phyloP scores from a whole-genome alignment of 305 asterid genomes.

The Fraxinus latifolia region DNA sequence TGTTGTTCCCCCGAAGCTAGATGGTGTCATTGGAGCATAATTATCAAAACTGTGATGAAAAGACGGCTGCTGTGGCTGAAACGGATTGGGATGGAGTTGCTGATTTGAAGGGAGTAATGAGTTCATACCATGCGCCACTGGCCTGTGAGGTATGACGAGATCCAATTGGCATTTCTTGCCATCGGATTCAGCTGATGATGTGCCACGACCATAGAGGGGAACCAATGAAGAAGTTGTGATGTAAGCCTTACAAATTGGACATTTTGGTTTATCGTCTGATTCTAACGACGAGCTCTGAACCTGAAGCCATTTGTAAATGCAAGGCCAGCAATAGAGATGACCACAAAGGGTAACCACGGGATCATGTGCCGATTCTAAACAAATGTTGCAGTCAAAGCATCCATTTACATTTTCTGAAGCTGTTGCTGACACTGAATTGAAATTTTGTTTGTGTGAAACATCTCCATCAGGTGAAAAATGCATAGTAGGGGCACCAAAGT shows the following conservation, averaged over 20 bases:
- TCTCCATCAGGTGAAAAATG: constrained; percentile 38
- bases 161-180: constrained; percentile 45
- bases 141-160: constrained; percentile 57
- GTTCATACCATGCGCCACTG: constrained; percentile 45
- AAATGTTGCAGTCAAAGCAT: constrained; percentile 79
- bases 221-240: constrained; percentile 64
- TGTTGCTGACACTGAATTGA: constrained; percentile 30
- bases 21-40: constrained; percentile 38
- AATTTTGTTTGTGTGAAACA: constrained; percentile 38
- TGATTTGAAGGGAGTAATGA: constrained; percentile 27
- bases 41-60: constrained; percentile 38
- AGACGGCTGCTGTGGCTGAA: constrained; percentile 26
- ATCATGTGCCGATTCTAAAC: constrained; percentile 55
- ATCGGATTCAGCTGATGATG: constrained; percentile 43
- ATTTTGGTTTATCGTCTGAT: constrained; percentile 55
- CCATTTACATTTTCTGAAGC: constrained; percentile 47
- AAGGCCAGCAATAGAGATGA: constrained; percentile 70
- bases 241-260: constrained; percentile 74
- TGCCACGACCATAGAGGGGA: constrained; percentile 81
- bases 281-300: constrained; percentile 53
- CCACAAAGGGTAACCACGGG: constrained; percentile 71
- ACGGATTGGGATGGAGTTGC: constrained; percentile 31
- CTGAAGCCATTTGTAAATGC: constrained; percentile 78
- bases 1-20: constrained; percentile 38
- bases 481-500: constrained; percentile 36